phyloP scores from a whole-genome alignment of 768 basidiomycete species.

The Tricholomella constricta region DNA sequence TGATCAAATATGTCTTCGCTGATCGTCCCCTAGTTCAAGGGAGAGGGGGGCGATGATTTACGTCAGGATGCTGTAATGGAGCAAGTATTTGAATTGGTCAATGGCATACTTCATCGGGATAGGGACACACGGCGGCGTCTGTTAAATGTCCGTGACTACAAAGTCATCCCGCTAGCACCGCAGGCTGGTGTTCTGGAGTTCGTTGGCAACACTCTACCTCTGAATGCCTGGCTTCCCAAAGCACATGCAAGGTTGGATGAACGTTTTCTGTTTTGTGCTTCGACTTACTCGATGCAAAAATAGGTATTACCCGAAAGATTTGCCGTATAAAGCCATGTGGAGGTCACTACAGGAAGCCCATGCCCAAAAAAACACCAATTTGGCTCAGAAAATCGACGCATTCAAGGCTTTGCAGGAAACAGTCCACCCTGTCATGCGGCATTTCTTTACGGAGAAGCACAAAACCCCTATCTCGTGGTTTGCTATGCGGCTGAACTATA shows the following conservation, averaged over 20 bases:
- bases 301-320: constrained; percentile 72
- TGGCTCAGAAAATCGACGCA: constrained; percentile 19
- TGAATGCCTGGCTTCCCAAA: constrained; percentile 58
- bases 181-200: constrained; percentile 91
- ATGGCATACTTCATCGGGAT: constrained; percentile 72
- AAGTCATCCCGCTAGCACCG: constrained; percentile 80
- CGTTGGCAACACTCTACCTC: constrained; percentile 72
- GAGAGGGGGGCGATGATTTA: constrained; percentile 85
- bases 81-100: constrained; percentile 92
- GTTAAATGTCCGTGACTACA: constrained; percentile 81
- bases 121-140: constrained; percentile 73
- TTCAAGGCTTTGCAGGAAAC: constrained; percentile 41
- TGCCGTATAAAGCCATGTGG: constrained; percentile 31
- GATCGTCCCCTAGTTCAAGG: constrained; percentile 71
- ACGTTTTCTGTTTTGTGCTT: background rate
- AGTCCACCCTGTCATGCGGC: constrained; percentile 87
- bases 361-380: constrained; percentile 30
- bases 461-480: constrained; percentile 92
- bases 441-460: constrained; percentile 91
- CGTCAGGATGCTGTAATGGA: constrained; percentile 99
- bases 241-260: constrained; percentile 63
- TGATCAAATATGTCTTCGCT: constrained; percentile 1
- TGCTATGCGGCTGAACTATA: constrained; percentile 84
- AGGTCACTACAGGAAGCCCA: constrained; percentile 33
- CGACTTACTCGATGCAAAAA: background rate